A percentile compares a stretch with the other conserved stretches of the same genome.
Conservation (phyloP, 257 asterid genomes). For the Agastache rugosa region DNA sequence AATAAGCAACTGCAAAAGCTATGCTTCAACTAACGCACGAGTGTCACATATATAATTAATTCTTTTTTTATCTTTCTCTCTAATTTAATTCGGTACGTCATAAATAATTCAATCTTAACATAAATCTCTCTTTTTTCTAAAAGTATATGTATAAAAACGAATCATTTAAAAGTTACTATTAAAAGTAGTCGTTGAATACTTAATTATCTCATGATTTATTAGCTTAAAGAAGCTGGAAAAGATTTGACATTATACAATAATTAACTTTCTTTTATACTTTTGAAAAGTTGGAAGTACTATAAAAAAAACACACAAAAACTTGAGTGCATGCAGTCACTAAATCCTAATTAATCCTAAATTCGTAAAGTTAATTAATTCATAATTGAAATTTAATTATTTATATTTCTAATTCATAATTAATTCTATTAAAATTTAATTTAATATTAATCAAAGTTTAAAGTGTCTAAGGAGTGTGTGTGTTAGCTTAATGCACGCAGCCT, state of each 20-base stretch:
- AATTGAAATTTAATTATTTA: no score
- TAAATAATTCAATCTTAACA: background rate
- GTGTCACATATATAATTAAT: background rate
- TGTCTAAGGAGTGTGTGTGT: no score
- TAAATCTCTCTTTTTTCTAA: background rate
- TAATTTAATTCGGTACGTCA: background rate
- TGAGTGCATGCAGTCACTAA: no score
- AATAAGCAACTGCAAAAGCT: slow-evolving; percentile 1
- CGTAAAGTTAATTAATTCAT: no score
- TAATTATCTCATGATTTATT: background rate
- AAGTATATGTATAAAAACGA: background rate
- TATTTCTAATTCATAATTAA: no score
- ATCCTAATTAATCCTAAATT: no score
- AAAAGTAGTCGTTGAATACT: background rate
- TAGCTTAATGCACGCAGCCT: no score
- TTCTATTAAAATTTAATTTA: no score
- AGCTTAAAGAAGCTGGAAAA: background rate
- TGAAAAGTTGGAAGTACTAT: background rate
- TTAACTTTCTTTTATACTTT: background rate
- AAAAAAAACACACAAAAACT: background rate
- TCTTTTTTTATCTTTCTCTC: background rate
- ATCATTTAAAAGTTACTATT: background rate
- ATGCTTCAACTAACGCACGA: background rate
- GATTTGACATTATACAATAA: background rate
- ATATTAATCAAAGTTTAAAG: no score